Evolutionary conservation across 768 basidiomycete genomes (phyloP).

Genomic region (Xanthoconium purpureum): DNA sequence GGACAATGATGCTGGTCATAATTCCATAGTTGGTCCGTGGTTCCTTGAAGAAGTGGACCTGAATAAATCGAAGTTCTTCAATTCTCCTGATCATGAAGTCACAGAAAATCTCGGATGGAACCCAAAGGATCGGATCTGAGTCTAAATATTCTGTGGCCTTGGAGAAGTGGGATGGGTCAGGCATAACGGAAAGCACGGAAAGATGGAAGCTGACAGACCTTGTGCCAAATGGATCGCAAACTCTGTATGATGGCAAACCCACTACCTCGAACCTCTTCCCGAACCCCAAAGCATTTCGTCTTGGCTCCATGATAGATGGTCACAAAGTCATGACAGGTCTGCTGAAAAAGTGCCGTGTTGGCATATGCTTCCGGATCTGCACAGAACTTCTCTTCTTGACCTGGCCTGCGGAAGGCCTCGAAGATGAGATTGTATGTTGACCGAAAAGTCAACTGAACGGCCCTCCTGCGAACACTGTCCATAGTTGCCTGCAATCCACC

Average conservation of each 20-base stretch:
- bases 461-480: not conserved
- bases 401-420: not conserved
- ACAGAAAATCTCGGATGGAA: not conserved
- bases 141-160: slow-evolving; percentile 5
- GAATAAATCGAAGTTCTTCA: not conserved
- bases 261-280: slow-evolving; percentile 5
- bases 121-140: slow-evolving; percentile 4
- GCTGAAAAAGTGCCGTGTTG: not conserved
- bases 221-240: not conserved
- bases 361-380: not conserved
- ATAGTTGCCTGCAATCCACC: slow-evolving; percentile 1
- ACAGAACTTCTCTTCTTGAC: slow-evolving; percentile 8
- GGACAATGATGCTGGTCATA: slow-evolving; percentile 5
- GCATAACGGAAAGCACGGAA: not conserved
- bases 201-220: not conserved
- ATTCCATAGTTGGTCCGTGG: slow-evolving; percentile 1
- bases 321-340: not conserved
- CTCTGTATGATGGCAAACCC: not conserved
- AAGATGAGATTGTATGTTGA: slow-evolving; percentile 3
- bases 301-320: not conserved
- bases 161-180: not conserved
- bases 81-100: slow-evolving; percentile 1
- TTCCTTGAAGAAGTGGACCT: slow-evolving; percentile 5
- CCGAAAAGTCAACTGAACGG: not conserved
- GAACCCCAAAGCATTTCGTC: not conserved